phyloP scores from a whole-genome alignment of 208 protist species.

The Wallacemonas collosoma region DNA sequence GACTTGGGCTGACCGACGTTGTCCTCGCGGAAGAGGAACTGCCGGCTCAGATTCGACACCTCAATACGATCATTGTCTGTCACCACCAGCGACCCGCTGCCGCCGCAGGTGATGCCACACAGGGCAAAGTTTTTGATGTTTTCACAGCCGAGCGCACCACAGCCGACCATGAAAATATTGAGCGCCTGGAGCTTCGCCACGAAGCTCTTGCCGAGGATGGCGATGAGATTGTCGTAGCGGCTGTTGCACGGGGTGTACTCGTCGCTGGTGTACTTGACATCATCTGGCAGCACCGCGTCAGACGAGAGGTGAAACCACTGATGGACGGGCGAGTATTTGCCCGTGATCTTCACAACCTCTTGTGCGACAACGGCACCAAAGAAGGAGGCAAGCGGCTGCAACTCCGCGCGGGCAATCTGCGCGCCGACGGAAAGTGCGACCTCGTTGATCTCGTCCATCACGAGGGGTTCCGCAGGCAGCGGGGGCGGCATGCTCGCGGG shows the following conservation, averaged over 20 bases:
- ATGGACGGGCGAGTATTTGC: conserved; percentile 96
- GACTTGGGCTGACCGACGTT: conserved; percentile 98
- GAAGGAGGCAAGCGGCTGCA: conserved; percentile 92
- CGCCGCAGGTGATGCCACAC: conserved; percentile 95
- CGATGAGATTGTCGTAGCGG: conserved; percentile 80
- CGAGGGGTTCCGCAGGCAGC: conserved; percentile 55
- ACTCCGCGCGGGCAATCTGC: conserved; percentile 69
- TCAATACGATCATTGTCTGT: conserved; percentile 99
- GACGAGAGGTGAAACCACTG: conserved; percentile 96
- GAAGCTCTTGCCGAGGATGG: conserved; percentile 80
- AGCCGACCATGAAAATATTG: conserved; percentile 96
- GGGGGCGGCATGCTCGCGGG: conserved; percentile 56
- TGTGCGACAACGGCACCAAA: conserved; percentile 96
- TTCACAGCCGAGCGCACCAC: conserved; percentile 99
- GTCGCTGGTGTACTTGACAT: conserved; percentile 35
- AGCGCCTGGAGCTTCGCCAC: conserved; percentile 62
- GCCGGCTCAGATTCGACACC: conserved; percentile 98
- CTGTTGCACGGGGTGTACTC: conserved; percentile 52
- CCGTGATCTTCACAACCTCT: conserved; percentile 97
- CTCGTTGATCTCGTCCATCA: conserved; percentile 64
- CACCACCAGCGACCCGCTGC: conserved; percentile 86
- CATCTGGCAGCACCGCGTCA: conserved; percentile 72
- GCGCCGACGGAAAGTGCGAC: conserved; percentile 42
- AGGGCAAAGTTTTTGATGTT: conserved; percentile 99
- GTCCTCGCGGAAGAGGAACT: conserved; percentile 99